Evolutionary conservation across 345 rosid species (phyloP).

Genomic region (Boechera stricta): DNA sequence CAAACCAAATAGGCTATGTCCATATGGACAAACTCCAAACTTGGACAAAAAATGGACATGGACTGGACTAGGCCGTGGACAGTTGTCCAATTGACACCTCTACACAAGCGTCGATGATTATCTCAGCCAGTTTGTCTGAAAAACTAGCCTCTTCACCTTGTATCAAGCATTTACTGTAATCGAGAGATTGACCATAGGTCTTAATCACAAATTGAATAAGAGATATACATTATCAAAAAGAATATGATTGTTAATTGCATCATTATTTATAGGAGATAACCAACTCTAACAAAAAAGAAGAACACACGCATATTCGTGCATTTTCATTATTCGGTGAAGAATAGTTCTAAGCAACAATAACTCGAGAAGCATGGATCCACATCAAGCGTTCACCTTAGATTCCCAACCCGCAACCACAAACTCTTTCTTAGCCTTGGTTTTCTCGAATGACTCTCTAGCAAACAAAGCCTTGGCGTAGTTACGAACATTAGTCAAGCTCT

Average conservation of each 20-base stretch:
- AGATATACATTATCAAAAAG: neutral
- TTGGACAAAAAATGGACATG: too few species aligned
- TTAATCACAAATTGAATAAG: conserved; percentile 22
- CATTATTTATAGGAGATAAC: conserved; percentile 4
- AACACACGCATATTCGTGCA: conserved; percentile 7
- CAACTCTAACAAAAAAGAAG: neutral
- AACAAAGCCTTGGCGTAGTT: conserved; percentile 61
- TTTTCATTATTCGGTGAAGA: conserved; percentile 26
- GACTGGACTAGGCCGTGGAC: too few species aligned
- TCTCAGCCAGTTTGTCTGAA: conserved; percentile 42
- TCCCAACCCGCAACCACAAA: conserved; percentile 43
- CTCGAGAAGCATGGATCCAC: conserved; percentile 16
- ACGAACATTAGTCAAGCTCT: conserved; percentile 61
- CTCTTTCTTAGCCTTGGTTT: conserved; percentile 57
- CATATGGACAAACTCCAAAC: too few species aligned
- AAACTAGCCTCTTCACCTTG: neutral
- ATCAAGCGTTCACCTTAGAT: conserved; percentile 38
- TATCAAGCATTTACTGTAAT: conserved; percentile 8
- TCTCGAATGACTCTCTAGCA: conserved; percentile 67
- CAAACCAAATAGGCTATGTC: too few species aligned
- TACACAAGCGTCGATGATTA: conserved; percentile 55
- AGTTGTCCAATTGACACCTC: too few species aligned
- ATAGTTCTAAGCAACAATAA: conserved; percentile 3
- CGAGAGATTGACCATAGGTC: conserved; percentile 12
- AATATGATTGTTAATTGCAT: neutral